Base-by-base conservation (phyloP, 1,284 basidiomycete species). In the Microbotryum lychnidis-dioicae region DNA sequence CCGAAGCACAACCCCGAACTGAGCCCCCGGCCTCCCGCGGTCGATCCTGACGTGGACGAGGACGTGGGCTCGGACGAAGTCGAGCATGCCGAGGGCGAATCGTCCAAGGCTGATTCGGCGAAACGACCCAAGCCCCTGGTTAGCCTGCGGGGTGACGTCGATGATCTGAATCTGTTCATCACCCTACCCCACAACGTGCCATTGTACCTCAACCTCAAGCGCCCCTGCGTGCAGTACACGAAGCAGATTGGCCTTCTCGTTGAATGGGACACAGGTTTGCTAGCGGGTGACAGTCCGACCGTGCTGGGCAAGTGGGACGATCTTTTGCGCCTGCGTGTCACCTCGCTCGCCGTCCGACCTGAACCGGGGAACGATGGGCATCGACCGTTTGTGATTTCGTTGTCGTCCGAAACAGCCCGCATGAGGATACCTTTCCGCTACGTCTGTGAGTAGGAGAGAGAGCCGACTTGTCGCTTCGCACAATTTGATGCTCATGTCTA, bases 391-490 rank as follows among this genome's bases (percentile, higher is more conserved):
- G 58, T 67, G 23, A 60, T 79, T 45, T 53, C 69, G 5, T 76
- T 88, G 48, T 78, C 81, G 50, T 84, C 82, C 25, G 84, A 87
- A 50, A 85, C 83, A 54, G 80, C 83, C 3, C 83, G 84, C 21
- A 73, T 97, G 20, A 82, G 85, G 21, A 85, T 97, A 47, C 92
- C 94, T 0, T 83, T 83, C 72, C 83, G 84, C 7, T 96, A 87
- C 73, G 75, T 87, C 44, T 75, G 93, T 42, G 37, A 42, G 37
- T 16, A 42, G 37, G 7, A 42, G 10, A 6, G 16, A 31, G 8
- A 31, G 14, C 25, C 25, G 2, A 42, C 14, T 4, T 3, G 16
- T 42, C 37, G 37, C 14, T 42, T 42, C 16, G 37, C 37, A 42
- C 37, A 18, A 49, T 83, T 87, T 10, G 37, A 16, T 18, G 16